Base-by-base conservation (phyloP, 805 yeast genomes). In the Candida ficus region DNA sequence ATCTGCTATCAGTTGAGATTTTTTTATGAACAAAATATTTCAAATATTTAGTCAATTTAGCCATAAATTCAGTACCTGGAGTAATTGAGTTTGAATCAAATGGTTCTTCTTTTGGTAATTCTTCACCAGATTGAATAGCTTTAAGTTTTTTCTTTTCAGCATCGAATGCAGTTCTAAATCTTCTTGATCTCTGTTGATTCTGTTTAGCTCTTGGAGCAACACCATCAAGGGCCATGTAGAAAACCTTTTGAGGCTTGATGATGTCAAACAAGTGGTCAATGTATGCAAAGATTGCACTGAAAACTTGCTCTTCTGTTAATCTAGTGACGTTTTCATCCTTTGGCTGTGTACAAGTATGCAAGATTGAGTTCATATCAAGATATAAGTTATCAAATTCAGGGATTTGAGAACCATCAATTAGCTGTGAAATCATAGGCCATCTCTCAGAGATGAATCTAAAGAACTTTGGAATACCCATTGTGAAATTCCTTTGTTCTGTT, bases 11-110 rank as follows among this genome's bases (percentile, higher is more conserved):
- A 9, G 75, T 75, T 28, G 88, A 73, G 28, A 93, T 68, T 60
- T 93, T 93, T 61, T 84, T 87, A 4, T 95, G 87, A 7, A 86
- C 87, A 95, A 97, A 93, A 61, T 88, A 93, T 46, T 93, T 70
- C 47, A 93, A 67, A 5, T 93, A 82, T 25, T 68, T 68, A 0
- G 98, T 96, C 46, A 93, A 67, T 38, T 80, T 80, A 56, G 84
- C 91, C 99, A 93, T 93, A 53, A 93, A 93, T 20, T 96, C 97
- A 0, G 99, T 93, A 44, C 99, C 99, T 4, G 99, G 99, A 2
- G 99, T 93, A 55, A 93, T 91, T 31, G 95, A 75, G 58, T 89
- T 91, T 3, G 95, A 78, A 61, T 91, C 98, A 57, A 89, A 91
- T 4, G 93, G 89, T 27, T 80, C 85, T 28, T 84, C 90, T 47